A percentile compares a stretch with the other conserved stretches of the same genome.
These are phyloP conservation scores for Collybia sordida DNA, from an alignment of 768 basidiomycete genomes.

Conservation along the genomic window DNA sequence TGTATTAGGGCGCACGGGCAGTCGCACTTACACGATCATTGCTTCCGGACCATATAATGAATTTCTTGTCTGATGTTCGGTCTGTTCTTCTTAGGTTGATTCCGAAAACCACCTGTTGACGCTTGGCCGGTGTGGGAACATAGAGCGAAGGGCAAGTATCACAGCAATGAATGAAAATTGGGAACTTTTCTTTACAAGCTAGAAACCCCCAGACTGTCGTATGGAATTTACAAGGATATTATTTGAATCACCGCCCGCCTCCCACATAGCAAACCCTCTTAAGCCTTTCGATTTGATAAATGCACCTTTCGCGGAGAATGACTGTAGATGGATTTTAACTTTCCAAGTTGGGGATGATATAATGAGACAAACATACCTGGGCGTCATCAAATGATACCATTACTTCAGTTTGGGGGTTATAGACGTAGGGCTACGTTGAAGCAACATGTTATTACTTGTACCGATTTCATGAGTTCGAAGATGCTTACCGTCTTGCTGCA, in stretches of 20 bases:
- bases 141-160: no score
- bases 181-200: no score
- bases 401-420: slow-evolving; percentile 38
- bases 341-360: no score
- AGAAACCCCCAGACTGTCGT: slow-evolving; percentile 27
- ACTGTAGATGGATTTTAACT: slow-evolving; percentile 20
- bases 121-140: no score
- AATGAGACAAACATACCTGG: slow-evolving; percentile 22
- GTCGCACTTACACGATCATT: no score
- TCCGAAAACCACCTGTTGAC: no score
- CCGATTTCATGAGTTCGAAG: background rate
- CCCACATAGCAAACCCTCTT: slow-evolving; percentile 71
- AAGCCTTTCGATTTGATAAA: slow-evolving; percentile 54
- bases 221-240: slow-evolving; percentile 46
- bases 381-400: slow-evolving; percentile 53
- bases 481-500: slow-evolving; percentile 72
- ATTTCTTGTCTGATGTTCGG: no score
- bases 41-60: no score
- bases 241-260: slow-evolving; percentile 64
- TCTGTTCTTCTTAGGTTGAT: no score
- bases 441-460: background rate
- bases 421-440: slow-evolving; percentile 39
- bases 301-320: slow-evolving; percentile 50
- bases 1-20: no score
- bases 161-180: no score